phyloP scores from a whole-genome alignment of 2,329 filamentous ascomycete species.

The Calonectria multiphialidica region DNA sequence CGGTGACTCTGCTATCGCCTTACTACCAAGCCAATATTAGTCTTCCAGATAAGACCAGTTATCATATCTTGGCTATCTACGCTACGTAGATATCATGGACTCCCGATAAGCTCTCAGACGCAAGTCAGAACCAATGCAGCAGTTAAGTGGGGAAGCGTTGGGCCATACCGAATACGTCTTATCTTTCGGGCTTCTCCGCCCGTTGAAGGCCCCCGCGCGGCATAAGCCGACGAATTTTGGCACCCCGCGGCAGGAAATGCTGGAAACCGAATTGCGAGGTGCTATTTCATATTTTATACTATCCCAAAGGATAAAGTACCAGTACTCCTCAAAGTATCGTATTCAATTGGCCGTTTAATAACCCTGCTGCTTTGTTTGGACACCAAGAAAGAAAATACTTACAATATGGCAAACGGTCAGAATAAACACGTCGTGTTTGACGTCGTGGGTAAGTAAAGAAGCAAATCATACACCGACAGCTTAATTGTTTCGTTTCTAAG shows the following conservation, averaged over 20 bases:
- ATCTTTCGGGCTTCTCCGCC: not conserved
- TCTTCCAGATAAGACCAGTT: not conserved
- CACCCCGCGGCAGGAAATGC: not conserved
- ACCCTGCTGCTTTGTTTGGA: not conserved
- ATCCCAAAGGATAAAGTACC: too few relatives aligned
- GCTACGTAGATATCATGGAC: not conserved
- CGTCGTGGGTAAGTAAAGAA: slow-evolving; percentile 3
- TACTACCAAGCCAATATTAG: not conserved
- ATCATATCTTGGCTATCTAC: not conserved
- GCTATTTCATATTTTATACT: not conserved
- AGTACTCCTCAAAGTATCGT: not conserved
- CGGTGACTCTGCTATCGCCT: not conserved
- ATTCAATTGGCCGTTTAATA: not conserved
- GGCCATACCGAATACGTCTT: not conserved
- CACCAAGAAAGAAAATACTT: not conserved
- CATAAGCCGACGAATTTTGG: not conserved
- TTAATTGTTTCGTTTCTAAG: not conserved
- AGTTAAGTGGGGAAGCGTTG: not conserved
- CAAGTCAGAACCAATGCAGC: not conserved
- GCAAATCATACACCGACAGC: not conserved
- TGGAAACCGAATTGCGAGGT: not conserved
- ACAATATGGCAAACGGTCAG: not conserved
- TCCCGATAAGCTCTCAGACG: not conserved
- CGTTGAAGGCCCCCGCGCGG: not conserved
- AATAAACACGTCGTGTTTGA: slow-evolving; percentile 16